Percentiles rank a stretch among this genome's conserved stretches.
These are phyloP conservation scores for Boletellus sp. DNA, from an alignment of 768 basidiomycete species.

Conservation along the genomic window DNA sequence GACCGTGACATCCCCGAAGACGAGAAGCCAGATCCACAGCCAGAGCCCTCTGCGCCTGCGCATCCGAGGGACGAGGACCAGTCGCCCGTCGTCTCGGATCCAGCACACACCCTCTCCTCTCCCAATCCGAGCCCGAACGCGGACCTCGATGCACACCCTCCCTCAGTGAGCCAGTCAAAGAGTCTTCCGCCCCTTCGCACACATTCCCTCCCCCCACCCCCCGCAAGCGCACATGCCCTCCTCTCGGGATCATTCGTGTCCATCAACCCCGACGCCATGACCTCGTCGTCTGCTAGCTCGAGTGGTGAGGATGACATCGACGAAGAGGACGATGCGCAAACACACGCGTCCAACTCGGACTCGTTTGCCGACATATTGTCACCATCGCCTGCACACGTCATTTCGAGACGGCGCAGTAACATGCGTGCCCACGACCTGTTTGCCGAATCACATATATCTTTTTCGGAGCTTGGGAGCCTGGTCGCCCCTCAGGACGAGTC, in stretches of 20 bases:
- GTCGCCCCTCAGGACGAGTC: conserved; percentile 7
- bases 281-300: not conserved
- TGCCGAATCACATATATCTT: conserved; percentile 25
- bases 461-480: conserved; percentile 26
- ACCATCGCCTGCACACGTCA: conserved; percentile 7
- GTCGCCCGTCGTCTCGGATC: no score
- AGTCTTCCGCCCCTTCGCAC: conserved; percentile 6
- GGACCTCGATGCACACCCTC: not conserved
- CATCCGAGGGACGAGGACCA: no score
- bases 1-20: not conserved
- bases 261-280: not conserved
- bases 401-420: conserved; percentile 12
- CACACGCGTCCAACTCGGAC: conserved; percentile 5
- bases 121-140: not conserved
- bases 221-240: conserved; percentile 1
- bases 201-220: conserved; percentile 7
- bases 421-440: conserved; percentile 25
- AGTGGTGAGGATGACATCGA: not conserved
- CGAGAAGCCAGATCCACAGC: not conserved
- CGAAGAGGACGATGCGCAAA: not conserved
- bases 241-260: not conserved
- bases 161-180: not conserved
- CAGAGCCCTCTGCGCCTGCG: no score
- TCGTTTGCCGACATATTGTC: conserved; percentile 20
- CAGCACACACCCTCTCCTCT: no score